phyloP scores from a whole-genome alignment of 1,284 basidiomycete genomes.

The Neotropicomus parvogracilis region DNA sequence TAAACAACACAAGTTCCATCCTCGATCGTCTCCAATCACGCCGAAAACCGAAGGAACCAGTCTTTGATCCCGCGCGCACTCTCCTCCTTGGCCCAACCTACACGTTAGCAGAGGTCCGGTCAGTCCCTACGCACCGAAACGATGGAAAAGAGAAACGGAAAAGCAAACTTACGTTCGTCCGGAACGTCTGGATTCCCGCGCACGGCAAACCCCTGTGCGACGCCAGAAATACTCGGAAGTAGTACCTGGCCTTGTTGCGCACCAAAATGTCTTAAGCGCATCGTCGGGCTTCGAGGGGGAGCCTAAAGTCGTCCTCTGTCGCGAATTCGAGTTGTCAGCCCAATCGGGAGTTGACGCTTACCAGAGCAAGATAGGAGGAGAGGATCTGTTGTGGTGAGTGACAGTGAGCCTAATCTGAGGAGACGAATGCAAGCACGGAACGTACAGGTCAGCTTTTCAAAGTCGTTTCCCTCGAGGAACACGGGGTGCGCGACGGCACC shows the following conservation, averaged over 20 bases:
- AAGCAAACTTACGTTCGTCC: slow-evolving; percentile 27
- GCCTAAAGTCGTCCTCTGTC: slow-evolving; percentile 27
- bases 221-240: slow-evolving; percentile 32
- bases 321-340: no score
- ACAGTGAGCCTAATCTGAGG: not conserved
- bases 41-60: no score
- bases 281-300: slow-evolving; percentile 27
- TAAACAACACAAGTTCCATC: no score
- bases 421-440: not conserved
- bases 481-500: slow-evolving; percentile 53
- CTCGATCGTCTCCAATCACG: no score
- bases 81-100: no score
- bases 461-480: slow-evolving; percentile 50
- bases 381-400: slow-evolving; percentile 38
- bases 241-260: slow-evolving; percentile 22
- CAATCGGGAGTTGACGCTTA: slow-evolving; percentile 20
- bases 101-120: no score
- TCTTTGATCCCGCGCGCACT: no score
- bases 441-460: slow-evolving; percentile 45
- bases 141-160: no score
- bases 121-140: no score
- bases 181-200: slow-evolving; percentile 18
- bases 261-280: slow-evolving; percentile 32
- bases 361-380: slow-evolving; percentile 51
- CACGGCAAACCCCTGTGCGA: slow-evolving; percentile 31